Evolutionary conservation across 768 basidiomycete species (phyloP).

Genomic region (Phanerochaete carnosa): DNA sequence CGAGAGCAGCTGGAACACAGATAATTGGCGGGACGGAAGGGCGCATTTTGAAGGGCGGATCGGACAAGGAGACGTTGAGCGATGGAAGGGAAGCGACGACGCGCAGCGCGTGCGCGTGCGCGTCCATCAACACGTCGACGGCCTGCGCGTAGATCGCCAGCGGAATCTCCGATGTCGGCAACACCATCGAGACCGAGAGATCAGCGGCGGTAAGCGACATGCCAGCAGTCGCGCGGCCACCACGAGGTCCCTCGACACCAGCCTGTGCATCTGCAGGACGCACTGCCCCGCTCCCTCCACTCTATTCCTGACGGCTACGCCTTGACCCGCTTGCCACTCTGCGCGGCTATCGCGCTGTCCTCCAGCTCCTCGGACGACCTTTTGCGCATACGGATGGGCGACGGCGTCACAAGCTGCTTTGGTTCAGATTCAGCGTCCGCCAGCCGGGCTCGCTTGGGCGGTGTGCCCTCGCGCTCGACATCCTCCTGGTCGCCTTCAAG

Average conservation of each 20-base stretch:
- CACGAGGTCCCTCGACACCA: slow-evolving; percentile 1
- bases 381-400: slow-evolving; percentile 19
- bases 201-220: slow-evolving; percentile 4
- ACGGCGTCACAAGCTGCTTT: background rate
- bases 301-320: slow-evolving; percentile 1
- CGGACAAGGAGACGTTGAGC: background rate
- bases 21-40: background rate
- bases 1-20: background rate
- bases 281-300: background rate
- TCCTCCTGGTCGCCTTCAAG: background rate
- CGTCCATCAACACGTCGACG: background rate
- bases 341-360: slow-evolving; percentile 7
- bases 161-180: background rate
- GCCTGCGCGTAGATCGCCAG: background rate
- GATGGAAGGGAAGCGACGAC: background rate
- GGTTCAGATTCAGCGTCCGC: slow-evolving; percentile 16
- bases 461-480: slow-evolving; percentile 25
- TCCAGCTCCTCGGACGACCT: slow-evolving; percentile 28
- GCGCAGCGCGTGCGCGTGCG: background rate
- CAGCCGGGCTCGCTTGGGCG: slow-evolving; percentile 38
- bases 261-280: background rate
- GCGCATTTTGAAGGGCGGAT: background rate
- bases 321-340: slow-evolving; percentile 11
- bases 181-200: background rate
- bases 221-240: slow-evolving; percentile 3